Evolutionary conservation across 2,329 filamentous ascomycete species (phyloP).

Genomic region (Penicillium sp.): DNA sequence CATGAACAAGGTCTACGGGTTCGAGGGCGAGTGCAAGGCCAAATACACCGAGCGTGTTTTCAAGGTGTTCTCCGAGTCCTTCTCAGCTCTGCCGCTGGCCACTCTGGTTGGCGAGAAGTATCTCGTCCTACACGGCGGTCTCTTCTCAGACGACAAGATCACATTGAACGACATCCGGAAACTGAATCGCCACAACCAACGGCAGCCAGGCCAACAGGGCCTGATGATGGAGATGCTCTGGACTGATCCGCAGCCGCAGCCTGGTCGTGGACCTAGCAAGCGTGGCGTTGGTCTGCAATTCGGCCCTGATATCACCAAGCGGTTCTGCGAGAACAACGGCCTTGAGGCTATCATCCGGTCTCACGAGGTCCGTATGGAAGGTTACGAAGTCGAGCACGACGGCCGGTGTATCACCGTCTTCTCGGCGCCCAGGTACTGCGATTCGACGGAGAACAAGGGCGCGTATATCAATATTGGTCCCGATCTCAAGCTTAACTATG

Average conservation of each 20-base stretch:
- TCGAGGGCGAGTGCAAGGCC: constrained; percentile 96
- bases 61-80: constrained; percentile 97
- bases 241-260: constrained; percentile 89
- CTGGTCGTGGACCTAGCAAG: constrained; percentile 91
- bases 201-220: constrained; percentile 88
- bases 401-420: constrained; percentile 97
- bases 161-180: constrained; percentile 93
- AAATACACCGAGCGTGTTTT: constrained; percentile 97
- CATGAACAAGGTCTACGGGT: constrained; percentile 98
- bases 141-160: constrained; percentile 92
- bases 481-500: constrained; percentile 87
- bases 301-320: constrained; percentile 92
- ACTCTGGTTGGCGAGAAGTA: constrained; percentile 90
- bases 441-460: constrained; percentile 96
- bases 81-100: constrained; percentile 88
- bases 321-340: constrained; percentile 94
- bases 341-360: constrained; percentile 94
- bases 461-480: constrained; percentile 96
- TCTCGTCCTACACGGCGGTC: constrained; percentile 87
- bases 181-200: constrained; percentile 84
- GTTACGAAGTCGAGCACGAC: constrained; percentile 97
- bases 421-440: constrained; percentile 95
- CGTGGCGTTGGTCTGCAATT: constrained; percentile 96
- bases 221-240: constrained; percentile 99
- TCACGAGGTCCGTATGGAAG: constrained; percentile 97